Evolutionary conservation across 345 rosid species (phyloP), one percentile per base, ranked within the genome.

Genomic region (Eucalyptus paniculata): DNA sequence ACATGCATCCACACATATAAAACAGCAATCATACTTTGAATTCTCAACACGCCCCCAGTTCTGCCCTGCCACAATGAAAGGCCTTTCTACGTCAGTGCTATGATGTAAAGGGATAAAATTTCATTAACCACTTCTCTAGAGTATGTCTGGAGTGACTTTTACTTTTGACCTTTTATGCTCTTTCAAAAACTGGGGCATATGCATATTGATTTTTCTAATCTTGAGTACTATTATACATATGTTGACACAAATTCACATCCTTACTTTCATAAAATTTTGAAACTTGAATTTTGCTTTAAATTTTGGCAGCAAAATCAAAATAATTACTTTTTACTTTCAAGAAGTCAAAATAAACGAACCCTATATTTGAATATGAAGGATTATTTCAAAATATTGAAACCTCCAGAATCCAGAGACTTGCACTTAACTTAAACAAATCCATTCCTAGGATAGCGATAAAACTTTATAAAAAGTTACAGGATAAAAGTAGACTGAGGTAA

Each of bases 11-110:
- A 96, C 91, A 89, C 96, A 94, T 92, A 97, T 91, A 89, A 97
- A 96, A 90, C 99, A 98, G 94, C 96, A 96, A 87, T 92, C 92
- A 88, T 92, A 96, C 89, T 94, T 95, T 87, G 92, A 93, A 91
- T 92, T 86, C 87, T 93, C 94, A 60, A 93, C 91, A 87, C 93
- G 92, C 67, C 99, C 99, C 99, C 98, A 98, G 93, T 97, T 97
- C 99, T 98, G 98, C 94, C 97, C 97, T 96, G 98, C 95, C 98
- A 87, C 92, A 90, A 87, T 56, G 42, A 86, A 34, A 62, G 40
- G 69, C 6, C 44, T 5, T 18, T 34, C 44, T 18, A 69, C 44
- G 13, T 69, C 42, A 69, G 44, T 17, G 81, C 24, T 34, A 18
- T 16, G 19, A n/a, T 15, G 21, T n/a, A n/a, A n/a, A 40, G 37